Base-by-base conservation (phyloP, 1,284 basidiomycete genomes). In the Athelia psychrophila region DNA sequence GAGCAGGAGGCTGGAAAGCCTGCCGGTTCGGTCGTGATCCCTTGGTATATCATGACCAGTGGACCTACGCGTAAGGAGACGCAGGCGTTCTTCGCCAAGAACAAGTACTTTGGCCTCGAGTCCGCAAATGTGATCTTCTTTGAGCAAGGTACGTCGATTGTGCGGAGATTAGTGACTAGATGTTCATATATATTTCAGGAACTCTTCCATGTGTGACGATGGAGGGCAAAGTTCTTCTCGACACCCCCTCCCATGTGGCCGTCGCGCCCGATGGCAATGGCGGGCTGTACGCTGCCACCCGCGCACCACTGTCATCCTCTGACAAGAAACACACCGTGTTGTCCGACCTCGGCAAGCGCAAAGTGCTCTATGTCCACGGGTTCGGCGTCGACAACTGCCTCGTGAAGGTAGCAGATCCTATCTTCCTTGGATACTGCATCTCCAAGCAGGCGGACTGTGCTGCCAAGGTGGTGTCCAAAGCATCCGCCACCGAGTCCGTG, bases 341-440 rank as follows among this genome's bases (percentile, higher is more conserved):
- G 48, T 81, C 88, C 40, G 93, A 98, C 70, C 81, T 99, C 54
- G 73, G 77, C 40, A 68, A 73, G 49, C 93, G 94, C 58, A 84
- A 86, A 44, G 77, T 98, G 64, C 79, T 86, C 55, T 98, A 95
- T 72, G 79, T 99, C 44, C 96, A 99, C 72, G 91, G 87, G 1
- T 98, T 98, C 76, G 89, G 96, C 62, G 96, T 99, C 61, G 97
- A 99, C 79, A 99, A 99, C 78, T 99, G 96, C 72, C 91, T 99
- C 57, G 97, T 98, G 60, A 86, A 88, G 58, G 93, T 99, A 52
- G 96, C 95, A 51, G 97, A 99, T 69, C 97, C 97, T 16, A 83
- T 94, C 66, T 99, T 99, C 78, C 72, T 99, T 60, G 97, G 97
- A 32, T 95, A 91, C 72, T 91, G 92, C 72, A 90, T 99, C 69